Base-by-base conservation (phyloP, 2,329 filamentous ascomycete species). In the Aspergillus ochraceoroseus region DNA sequence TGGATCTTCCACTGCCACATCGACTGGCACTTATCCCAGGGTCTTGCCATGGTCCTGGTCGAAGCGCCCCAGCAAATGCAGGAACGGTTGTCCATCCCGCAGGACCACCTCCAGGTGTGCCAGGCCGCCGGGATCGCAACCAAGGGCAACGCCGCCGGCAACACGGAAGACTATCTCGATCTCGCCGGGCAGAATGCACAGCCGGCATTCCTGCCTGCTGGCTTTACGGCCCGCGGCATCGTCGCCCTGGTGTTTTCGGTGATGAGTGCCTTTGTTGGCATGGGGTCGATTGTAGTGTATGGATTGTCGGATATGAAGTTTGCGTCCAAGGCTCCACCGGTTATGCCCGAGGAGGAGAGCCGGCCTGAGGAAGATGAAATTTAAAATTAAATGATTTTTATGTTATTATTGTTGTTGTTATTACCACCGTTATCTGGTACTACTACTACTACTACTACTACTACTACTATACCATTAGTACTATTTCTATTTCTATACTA, bases 1-100 rank as follows among this genome's bases (percentile, higher is more conserved):
- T 85, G 80, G 80, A 62, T 84, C 3, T 85, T 88, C 67, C 85
- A 88, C 64, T 89, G 85, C 63, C 85, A 90, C 59, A 82, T 89
- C 38, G 83, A 86, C 57, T 90, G 83, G 83, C 83, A 87, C 57
- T 70, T 85, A 42, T 66, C 74, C 1, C 79, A 78, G 2, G 83
- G 83, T n/a, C 70, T 87, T 2, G 69, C 79, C 3, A 75, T 79
- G 15, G 80, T 78, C 1, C 75, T 86, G 48, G 62, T 84, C 46
- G 81, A 83, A 61, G 75, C 77, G 0, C 81, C 80, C 0, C 57
- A 73, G 3, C 72, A 78, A 12, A 57, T 92, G 0, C 84, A 88
- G 55, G 62, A 75, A 44, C 67, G 63, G 0, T 52, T 83, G 23
- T 67, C 64, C 0, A 75, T 94, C 13, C 85, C 85, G 0, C 58